phyloP scores from a whole-genome alignment of 1,139 yeast species.

The Suhomyces bokatorum region DNA sequence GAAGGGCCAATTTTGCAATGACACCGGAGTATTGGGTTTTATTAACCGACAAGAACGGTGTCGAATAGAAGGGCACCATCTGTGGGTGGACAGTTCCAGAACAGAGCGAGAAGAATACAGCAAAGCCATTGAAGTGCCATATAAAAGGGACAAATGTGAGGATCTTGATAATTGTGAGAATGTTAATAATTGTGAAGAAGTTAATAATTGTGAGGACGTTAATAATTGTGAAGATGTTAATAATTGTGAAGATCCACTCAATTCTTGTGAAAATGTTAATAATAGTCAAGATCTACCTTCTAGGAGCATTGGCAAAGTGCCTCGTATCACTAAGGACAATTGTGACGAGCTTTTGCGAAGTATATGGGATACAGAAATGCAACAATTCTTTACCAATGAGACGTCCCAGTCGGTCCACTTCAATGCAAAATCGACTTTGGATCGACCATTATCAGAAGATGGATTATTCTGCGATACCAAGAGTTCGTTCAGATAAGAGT shows the following conservation, averaged over 20 bases:
- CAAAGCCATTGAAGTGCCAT: background rate
- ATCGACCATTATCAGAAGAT: background rate
- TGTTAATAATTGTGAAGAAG: background rate
- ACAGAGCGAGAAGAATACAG: background rate
- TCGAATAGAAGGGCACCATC: background rate
- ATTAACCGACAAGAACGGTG: constrained; percentile 10
- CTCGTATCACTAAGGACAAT: background rate
- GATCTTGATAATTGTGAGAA: no score
- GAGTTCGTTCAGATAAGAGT: background rate
- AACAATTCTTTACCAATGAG: background rate
- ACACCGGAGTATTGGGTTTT: constrained; percentile 18
- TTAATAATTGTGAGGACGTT: no score
- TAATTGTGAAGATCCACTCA: no score
- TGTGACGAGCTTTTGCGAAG: constrained; percentile 6
- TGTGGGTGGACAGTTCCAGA: background rate
- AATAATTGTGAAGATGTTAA: constrained; percentile 11
- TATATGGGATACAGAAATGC: constrained; percentile 16
- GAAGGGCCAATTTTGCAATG: constrained; percentile 11
- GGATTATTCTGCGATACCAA: no score
- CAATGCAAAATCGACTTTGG: background rate
- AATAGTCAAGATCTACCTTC: no score
- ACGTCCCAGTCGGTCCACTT: background rate
- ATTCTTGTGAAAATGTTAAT: background rate
- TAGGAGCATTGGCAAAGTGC: no score
- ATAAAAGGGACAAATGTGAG: no score